phyloP scores from a whole-genome alignment of 768 basidiomycete species.

The Podaxis pistillaris region DNA sequence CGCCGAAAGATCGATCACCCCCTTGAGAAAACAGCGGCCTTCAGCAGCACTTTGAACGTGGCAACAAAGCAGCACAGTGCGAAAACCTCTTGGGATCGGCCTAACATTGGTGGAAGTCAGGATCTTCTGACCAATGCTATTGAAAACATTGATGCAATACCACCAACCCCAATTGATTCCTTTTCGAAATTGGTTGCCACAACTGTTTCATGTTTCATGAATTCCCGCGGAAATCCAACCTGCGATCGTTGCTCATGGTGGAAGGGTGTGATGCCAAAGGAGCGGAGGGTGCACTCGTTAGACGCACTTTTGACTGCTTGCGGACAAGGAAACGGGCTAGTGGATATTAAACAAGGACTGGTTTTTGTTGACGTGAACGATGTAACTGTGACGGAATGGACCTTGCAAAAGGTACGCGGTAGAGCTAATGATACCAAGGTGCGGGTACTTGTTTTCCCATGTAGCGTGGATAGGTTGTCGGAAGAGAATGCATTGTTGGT shows the following conservation, averaged over 20 bases:
- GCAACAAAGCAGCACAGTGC: neutral
- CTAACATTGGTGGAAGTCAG: neutral
- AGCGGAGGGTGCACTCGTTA: constrained; percentile 37
- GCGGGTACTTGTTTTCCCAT: constrained; percentile 14
- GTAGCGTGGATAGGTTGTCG: constrained; percentile 7
- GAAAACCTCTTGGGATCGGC: neutral
- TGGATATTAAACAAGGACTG: constrained; percentile 29
- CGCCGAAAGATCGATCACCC: neutral
- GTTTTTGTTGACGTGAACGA: constrained; percentile 35
- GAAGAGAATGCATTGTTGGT: constrained; percentile 9
- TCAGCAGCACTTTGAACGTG: neutral
- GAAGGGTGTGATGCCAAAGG: constrained; percentile 30
- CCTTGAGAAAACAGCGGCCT: neutral
- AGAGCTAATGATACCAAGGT: constrained; percentile 13
- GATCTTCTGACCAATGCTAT: neutral
- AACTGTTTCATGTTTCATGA: constrained; percentile 28
- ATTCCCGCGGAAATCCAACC: constrained; percentile 3
- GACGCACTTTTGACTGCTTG: constrained; percentile 48
- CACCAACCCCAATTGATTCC: neutral
- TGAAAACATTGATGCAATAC: neutral
- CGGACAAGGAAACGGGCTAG: constrained; percentile 32
- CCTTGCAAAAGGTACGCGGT: neutral
- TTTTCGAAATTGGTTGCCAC: constrained; percentile 18
- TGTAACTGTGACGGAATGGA: neutral
- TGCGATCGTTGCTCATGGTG: constrained; percentile 27